Evolutionary conservation across 2,329 filamentous ascomycete genomes (phyloP), one percentile per base, ranked within the genome.

Genomic region (Pyricularia pennisetigena): DNA sequence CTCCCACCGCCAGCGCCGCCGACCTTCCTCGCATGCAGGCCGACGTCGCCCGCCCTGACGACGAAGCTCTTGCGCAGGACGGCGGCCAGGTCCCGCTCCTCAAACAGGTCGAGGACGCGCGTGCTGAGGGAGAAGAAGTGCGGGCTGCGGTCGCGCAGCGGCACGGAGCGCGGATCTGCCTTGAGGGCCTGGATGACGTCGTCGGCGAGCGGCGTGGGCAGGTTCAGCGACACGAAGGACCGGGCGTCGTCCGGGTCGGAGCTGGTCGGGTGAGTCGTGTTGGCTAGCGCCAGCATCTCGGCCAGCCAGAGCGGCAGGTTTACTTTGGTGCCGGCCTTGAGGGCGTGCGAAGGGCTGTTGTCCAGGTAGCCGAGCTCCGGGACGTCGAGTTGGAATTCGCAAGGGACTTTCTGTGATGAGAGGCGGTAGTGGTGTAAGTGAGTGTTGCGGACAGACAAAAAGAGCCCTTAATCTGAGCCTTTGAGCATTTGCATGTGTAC

Each of bases 261-360:
- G 41, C 65, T 66, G 28, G 59, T 28, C 3, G 67, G 35, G 26
- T 29, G 67, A 0, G 77, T 79, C 10, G 79, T 78, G 30, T 82
- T 84, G 71, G 86, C 88, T 63, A 96, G 86, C 32, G 92, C 92
- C 67, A 99, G 90, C 86, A 97, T 94, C 78, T 97, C 92, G 72
- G 91, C 93, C 14, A 99, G 88, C 95, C 95, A 99, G 72, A 98
- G 85, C 1, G 95, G 95, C 0, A 98, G 88, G 70, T 90, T 86
- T 64, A 98, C 84, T 62, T 89, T 88, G 0, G 93, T 94, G 70
- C 92, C 91, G 68, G 89, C 80, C 77, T 94, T 95, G 74, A 98
- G 89, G 76, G 91, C 79, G 35, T 84, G 80, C 2, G 79, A 76
- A 28, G 91, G 85, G 75, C 92, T 94, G 74, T 93, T 93, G 79